Evolutionary conservation across 768 basidiomycete species (phyloP).

Genomic region (Hygrocybe punicea): DNA sequence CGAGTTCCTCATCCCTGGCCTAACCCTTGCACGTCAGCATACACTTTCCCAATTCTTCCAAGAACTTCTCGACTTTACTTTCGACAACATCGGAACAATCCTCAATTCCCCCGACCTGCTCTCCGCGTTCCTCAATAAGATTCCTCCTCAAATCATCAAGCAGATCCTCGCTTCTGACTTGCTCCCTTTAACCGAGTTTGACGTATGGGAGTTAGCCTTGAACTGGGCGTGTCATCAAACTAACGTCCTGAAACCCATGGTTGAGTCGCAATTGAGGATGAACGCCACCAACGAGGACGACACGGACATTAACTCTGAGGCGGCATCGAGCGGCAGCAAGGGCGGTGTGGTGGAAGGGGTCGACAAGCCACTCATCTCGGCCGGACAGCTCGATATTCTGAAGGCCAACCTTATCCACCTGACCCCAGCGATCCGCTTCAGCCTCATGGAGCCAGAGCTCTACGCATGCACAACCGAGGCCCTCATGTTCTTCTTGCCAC

Average conservation of each 20-base stretch:
- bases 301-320: slow-evolving; percentile 1
- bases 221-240: background rate
- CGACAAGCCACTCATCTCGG: background rate
- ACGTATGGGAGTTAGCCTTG: background rate
- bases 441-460: slow-evolving; percentile 1
- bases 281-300: background rate
- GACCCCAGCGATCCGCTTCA: slow-evolving; percentile 4
- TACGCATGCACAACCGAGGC: background rate
- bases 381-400: background rate
- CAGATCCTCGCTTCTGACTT: slow-evolving; percentile 2
- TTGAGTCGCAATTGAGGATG: slow-evolving; percentile 3
- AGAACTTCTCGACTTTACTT: background rate
- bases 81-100: slow-evolving; percentile 3
- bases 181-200: slow-evolving; percentile 1
- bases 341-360: background rate
- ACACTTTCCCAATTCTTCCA: background rate
- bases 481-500: slow-evolving; percentile 3
- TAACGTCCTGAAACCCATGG: background rate
- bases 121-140: slow-evolving; percentile 3
- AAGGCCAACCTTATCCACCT: slow-evolving; percentile 4
- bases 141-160: slow-evolving; percentile 4
- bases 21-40: slow-evolving; percentile 3
- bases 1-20: slow-evolving; percentile 4
- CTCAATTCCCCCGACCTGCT: background rate
- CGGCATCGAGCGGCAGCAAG: background rate